Evolutionary conservation across 2,329 filamentous ascomycete genomes (phyloP).

Genomic region (Colletotrichum musicola): DNA sequence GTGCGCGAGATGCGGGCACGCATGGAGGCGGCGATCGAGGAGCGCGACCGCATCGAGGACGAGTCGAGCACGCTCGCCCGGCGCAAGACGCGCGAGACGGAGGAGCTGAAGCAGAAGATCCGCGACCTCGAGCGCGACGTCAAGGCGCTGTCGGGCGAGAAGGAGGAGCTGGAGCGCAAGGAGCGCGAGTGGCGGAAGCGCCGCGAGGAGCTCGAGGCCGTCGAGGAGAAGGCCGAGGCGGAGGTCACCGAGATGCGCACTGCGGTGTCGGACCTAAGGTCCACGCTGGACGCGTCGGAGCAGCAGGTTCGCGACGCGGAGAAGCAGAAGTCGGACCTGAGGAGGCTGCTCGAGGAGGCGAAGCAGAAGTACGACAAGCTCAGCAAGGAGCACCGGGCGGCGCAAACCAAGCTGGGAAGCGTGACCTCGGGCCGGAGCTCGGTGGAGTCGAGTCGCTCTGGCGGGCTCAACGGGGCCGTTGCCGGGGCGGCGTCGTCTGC

Average conservation of each 20-base stretch:
- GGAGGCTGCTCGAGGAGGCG: conserved; percentile 82
- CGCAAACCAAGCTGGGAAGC: conserved; percentile 60
- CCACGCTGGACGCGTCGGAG: conserved; percentile 89
- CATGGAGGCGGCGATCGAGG: conserved; percentile 92
- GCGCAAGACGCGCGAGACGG: conserved; percentile 83
- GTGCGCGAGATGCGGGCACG: conserved; percentile 89
- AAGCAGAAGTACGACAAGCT: conserved; percentile 83
- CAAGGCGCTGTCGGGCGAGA: conserved; percentile 78
- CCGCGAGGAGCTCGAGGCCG: conserved; percentile 80
- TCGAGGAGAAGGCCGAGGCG: conserved; percentile 75
- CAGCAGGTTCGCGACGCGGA: conserved; percentile 86
- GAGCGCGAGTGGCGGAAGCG: conserved; percentile 81
- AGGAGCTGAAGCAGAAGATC: conserved; percentile 84
- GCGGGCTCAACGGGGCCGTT: conserved; percentile 50
- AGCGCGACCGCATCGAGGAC: conserved; percentile 92
- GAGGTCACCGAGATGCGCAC: conserved; percentile 82
- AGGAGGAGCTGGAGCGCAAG: conserved; percentile 80
- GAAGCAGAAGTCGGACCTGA: conserved; percentile 82
- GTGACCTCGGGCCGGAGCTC: conserved; percentile 55
- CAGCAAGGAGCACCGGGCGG: conserved; percentile 72
- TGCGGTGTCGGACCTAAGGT: conserved; percentile 82
- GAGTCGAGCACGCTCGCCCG: conserved; percentile 84
- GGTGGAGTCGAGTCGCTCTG: conserved; percentile 60
- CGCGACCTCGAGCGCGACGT: conserved; percentile 85
- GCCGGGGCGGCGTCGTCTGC: conserved; percentile 1